phyloP scores from a whole-genome alignment of 2,329 filamentous ascomycete species.

The Nothophaeocryptopus gaeumannii region DNA sequence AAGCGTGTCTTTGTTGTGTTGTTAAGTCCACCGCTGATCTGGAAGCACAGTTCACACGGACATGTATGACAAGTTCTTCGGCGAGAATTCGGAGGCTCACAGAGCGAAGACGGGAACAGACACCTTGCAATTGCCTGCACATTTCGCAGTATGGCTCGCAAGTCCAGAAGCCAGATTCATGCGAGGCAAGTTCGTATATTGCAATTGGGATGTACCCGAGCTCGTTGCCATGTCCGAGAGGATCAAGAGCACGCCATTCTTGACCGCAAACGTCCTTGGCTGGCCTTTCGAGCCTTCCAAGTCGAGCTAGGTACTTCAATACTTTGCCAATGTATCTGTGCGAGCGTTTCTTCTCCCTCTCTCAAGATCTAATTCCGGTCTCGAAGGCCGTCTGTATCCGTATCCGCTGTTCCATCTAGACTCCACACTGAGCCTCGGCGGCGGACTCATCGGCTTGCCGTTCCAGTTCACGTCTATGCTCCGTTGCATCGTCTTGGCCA shows the following conservation, averaged over 20 bases:
- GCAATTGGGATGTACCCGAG: constrained; percentile 19
- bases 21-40: too few relatives aligned
- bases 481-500: constrained; percentile 19
- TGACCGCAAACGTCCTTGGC: constrained; percentile 2
- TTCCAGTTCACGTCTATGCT: constrained; percentile 19
- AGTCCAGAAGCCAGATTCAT: constrained; percentile 40
- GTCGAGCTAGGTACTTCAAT: too few relatives aligned
- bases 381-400: constrained; percentile 3
- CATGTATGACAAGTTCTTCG: too few relatives aligned
- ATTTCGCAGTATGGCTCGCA: constrained; percentile 38
- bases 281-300: not conserved
- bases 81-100: not conserved
- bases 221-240: not conserved
- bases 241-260: not conserved
- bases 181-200: constrained; percentile 33
- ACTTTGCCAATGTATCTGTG: constrained; percentile 3
- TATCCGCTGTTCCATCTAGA: constrained; percentile 1
- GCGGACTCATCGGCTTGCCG: constrained; percentile 10
- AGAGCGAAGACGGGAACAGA: constrained; percentile 12
- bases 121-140: not conserved
- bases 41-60: too few relatives aligned
- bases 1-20: too few relatives aligned
- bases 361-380: constrained; percentile 13
- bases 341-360: constrained; percentile 14
- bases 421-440: constrained; percentile 12